Base-by-base conservation (phyloP, 2,329 filamentous ascomycete species). In the Phaeosphaeria sp. region DNA sequence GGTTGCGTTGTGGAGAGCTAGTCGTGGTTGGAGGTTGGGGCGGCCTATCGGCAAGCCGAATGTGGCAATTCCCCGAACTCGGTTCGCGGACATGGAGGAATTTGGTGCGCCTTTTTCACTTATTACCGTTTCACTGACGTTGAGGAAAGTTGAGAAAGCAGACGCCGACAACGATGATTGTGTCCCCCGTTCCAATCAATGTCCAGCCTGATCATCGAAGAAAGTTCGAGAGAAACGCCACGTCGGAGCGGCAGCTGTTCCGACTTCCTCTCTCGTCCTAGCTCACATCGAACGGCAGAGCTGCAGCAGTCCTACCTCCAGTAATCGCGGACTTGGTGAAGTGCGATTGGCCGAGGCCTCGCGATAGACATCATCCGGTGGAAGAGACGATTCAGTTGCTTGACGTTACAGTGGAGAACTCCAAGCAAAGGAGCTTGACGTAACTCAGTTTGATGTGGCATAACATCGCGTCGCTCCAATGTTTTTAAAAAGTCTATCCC, bases 221-320 rank as follows among this genome's bases (percentile, higher is more conserved):
- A 30, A 17, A 4, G 33, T 40, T 39, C 20, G 15, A 42, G 33
- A 42, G 36, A 24, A 21, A 25, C 33, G 40, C 25, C 20, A 30
- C 15, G 27, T 45, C 33, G 25, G 46, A 52, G 45, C 27, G 48
- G 46, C 43, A 53, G 27, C 55, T 58, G 61, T 48, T 56, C 53
- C 51, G 50, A 52, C 43, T 64, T 50, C 61, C 56, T 54, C 36
- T 51, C 46, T 18, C 4, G 46, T 18, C 25, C 54, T 64, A 64
- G 61, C n/a, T 13, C 6, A 22, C 9, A n/a, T 46, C 15, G 44
- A 6, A 5, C 6, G 8, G 20, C 13, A 17, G 22, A 25, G 9
- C 30, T 18, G 27, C 24, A 45, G 36, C 9, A 17, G 30, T 13
- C 27, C 45, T 22, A 24, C 6, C 22, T 24, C 45, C 36, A 30